Evolutionary conservation across 2,329 filamentous ascomycete species (phyloP), one percentile per base, ranked within the genome.

Genomic region (Nemania sp.): DNA sequence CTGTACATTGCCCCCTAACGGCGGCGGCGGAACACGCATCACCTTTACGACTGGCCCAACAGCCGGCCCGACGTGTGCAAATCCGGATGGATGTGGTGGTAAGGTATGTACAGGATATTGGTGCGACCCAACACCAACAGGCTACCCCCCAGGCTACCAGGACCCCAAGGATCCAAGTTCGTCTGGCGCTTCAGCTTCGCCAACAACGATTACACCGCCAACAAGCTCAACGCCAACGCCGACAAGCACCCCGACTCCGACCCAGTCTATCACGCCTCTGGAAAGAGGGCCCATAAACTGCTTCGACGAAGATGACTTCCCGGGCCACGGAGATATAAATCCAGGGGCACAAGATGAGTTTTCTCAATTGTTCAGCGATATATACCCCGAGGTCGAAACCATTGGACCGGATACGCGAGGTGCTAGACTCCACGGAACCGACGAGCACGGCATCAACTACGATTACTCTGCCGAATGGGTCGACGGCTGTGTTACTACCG

Each of bases 121-220:
- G 63, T 74, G 72, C 68, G 54, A 8, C 5, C 66, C 72, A 2
- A 53, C 26, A 6, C 73, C 72, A 18, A 70, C n/a, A 61, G 66
- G 24, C 11, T 38, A n/a, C 72, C 72, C 6, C 68, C 62, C 45
- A 11, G 70, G 47, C 0, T 67, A 66, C 53, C 70, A 69, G 2
- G 73, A 75, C 62, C 72, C 73, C 51, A 70, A 73, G 52, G 71
- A 73, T 56, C 72, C 73, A 7, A 67, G n/a, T 3, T 54, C 47
- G n/a, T n/a, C n/a, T n/a, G n/a, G n/a, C n/a, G n/a, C n/a, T n/a
- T n/a, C n/a, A n/a, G n/a, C n/a, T n/a, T n/a, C n/a, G n/a, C n/a
- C n/a, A n/a, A n/a, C n/a, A n/a, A n/a, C n/a, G n/a, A n/a, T n/a
- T n/a, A n/a, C n/a, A n/a, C n/a, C n/a, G n/a, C n/a, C n/a, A n/a